Conservation (phyloP, 108 stramenopile species). For the Nannochloropsis oceanica region DNA sequence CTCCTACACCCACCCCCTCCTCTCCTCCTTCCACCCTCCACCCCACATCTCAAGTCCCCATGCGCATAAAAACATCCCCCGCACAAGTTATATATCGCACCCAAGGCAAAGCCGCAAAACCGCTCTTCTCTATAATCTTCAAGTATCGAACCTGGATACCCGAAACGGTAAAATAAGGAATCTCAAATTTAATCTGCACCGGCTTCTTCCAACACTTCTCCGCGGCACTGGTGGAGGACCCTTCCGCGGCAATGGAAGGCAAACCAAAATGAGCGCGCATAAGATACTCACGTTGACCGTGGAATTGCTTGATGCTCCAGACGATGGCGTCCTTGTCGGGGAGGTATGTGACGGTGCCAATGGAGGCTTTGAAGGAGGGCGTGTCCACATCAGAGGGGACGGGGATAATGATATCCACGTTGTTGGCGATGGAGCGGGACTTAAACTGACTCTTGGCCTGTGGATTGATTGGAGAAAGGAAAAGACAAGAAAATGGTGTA, state of each 20-base stretch:
- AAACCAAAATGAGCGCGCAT: conserved; percentile 99
- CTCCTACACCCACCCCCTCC: no score
- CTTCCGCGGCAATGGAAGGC: conserved; percentile 75
- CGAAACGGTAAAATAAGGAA: conserved; percentile 97
- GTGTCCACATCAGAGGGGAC: conserved; percentile 97
- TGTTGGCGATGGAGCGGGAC: conserved; percentile 86
- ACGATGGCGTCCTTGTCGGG: conserved; percentile 91
- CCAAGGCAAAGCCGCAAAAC: conserved; percentile 98
- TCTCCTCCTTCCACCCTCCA: no score
- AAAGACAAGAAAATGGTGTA: no score
- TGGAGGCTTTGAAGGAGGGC: conserved; percentile 85
- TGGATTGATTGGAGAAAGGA: background rate
- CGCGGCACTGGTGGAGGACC: background rate
- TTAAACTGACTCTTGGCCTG: conserved; percentile 95
- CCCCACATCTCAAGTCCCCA: background rate
- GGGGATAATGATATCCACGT: conserved; percentile 97
- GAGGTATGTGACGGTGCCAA: conserved; percentile 90
- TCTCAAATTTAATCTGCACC: conserved; percentile 90
- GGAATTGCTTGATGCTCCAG: conserved; percentile 94
- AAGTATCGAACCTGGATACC: conserved; percentile 98
- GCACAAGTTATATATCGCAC: conserved; percentile 46
- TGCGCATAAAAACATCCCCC: background rate
- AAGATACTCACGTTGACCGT: conserved; percentile 77
- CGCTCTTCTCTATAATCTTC: conserved; percentile 97
- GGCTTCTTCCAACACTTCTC: conserved; percentile 81